Evolutionary conservation across 2,329 filamentous ascomycete species (phyloP).

Genomic region (Pseudogymnoascus sp.): DNA sequence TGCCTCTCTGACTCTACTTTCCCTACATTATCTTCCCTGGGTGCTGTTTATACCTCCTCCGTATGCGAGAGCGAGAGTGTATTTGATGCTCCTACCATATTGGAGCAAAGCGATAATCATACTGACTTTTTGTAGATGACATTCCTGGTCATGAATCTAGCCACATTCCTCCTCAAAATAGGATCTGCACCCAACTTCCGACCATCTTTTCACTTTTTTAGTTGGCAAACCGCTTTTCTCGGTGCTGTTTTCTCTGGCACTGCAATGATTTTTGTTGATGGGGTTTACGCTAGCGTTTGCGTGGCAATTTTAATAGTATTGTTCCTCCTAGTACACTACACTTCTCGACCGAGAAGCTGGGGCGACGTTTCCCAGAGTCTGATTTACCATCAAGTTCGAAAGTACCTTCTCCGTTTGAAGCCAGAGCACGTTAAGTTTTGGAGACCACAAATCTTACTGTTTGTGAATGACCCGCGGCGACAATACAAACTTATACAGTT

Average conservation of each 20-base stretch:
- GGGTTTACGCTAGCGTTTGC: slow-evolving; percentile 69
- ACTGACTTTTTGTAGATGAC: slow-evolving; percentile 55
- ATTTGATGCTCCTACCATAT: not conserved
- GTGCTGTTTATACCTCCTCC: not conserved
- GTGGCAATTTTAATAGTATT: slow-evolving; percentile 68
- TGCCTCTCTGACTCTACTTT: not conserved
- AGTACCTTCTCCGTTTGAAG: slow-evolving; percentile 75
- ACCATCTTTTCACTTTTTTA: slow-evolving; percentile 84
- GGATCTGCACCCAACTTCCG: slow-evolving; percentile 84
- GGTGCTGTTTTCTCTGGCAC: slow-evolving; percentile 70
- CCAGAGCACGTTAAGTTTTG: slow-evolving; percentile 93
- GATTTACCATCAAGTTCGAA: slow-evolving; percentile 83
- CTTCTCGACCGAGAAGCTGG: slow-evolving; percentile 80
- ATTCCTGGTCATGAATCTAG: slow-evolving; percentile 81
- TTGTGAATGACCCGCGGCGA: slow-evolving; percentile 75
- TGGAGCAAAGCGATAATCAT: not conserved
- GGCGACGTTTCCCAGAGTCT: slow-evolving; percentile 84
- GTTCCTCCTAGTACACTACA: slow-evolving; percentile 80
- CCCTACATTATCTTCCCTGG: not conserved
- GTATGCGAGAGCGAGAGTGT: not conserved
- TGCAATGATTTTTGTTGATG: slow-evolving; percentile 88
- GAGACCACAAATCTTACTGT: slow-evolving; percentile 78
- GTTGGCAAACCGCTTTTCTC: slow-evolving; percentile 70
- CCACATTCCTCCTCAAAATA: slow-evolving; percentile 80
- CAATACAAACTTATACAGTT: slow-evolving; percentile 84